These are phyloP conservation scores for Plasmodium vivax DNA, from an alignment of 169 alveolate species.

Conservation along the genomic window DNA sequence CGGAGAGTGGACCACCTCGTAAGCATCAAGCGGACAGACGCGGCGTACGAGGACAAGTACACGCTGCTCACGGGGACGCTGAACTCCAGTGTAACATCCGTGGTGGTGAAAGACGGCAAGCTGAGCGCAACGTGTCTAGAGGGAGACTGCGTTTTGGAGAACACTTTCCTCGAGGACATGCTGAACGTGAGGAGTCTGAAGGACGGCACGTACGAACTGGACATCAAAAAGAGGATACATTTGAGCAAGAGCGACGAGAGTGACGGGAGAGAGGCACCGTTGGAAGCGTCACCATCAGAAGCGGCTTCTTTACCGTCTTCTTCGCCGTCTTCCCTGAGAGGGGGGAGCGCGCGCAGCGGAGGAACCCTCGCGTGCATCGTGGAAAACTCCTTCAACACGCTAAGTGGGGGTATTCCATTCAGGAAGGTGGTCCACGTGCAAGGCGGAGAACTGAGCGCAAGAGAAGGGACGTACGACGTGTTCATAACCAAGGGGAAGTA, in stretches of 20 bases:
- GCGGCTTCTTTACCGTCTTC: neutral
- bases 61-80: neutral
- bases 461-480: neutral
- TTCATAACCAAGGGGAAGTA: neutral
- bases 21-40: neutral
- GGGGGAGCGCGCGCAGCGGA: neutral
- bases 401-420: neutral
- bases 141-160: constrained; percentile 1
- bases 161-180: neutral
- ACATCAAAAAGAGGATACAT: constrained; percentile 9
- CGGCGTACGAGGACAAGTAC: constrained; percentile 5
- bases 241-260: neutral
- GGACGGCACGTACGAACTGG: constrained; percentile 22
- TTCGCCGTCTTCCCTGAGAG: neutral
- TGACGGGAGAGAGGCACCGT: neutral
- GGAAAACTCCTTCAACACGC: neutral
- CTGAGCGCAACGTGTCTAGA: neutral
- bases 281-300: no score
- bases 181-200: neutral
- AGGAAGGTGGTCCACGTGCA: neutral
- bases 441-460: neutral
- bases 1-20: neutral
- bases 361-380: neutral
- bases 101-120: constrained; percentile 7
- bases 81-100: neutral